Evolutionary conservation across 148 eudicot genomes (phyloP), one percentile per base, ranked within the genome.

Genomic region (Diospyros lotus): DNA sequence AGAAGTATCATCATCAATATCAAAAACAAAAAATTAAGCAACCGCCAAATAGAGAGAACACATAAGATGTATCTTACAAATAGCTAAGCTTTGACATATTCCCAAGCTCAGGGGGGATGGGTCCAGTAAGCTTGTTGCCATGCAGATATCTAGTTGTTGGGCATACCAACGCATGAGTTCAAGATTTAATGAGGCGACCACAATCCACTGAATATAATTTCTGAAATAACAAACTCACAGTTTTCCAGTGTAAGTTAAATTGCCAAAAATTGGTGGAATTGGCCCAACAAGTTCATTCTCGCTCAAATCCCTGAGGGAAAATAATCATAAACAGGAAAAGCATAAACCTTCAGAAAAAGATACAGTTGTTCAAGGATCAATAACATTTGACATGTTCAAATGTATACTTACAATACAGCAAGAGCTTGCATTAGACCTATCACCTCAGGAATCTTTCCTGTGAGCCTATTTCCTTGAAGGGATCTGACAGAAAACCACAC

Each of bases 371-470:
- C 18, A n/a, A 50, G 50, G 12, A 46, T 40, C 40, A 9, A 2
- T 41, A 43, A 10, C 45, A 75, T 54, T 13, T 11, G 2, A 40
- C 40, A 52, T 10, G 9, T 4, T 4, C 58, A 28, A 6, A 48
- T 12, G 52, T 46, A 71, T 46, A 71, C 91, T 84, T 84, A 89
- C 93, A 89, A 59, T 66, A 89, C 93, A 73, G 93, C 93, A 17
- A 89, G 88, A 46, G 93, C 93, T 81, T 89, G 93, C 93, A 89
- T 89, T 9, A 89, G 82, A 66, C 93, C 93, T 2, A 89, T 78
- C 76, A 89, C 93, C 43, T 87, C 91, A 2, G 93, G 93, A 56
- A 89, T 89, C 73, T 77, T 83, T 41, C 93, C 93, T 39, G 86
- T 82, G 44, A 89, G 69, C 83, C 74, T 84, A 64, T 89, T 89